Conservation (phyloP, 441 rosid genomes). For the Metrosideros polymorpha region DNA sequence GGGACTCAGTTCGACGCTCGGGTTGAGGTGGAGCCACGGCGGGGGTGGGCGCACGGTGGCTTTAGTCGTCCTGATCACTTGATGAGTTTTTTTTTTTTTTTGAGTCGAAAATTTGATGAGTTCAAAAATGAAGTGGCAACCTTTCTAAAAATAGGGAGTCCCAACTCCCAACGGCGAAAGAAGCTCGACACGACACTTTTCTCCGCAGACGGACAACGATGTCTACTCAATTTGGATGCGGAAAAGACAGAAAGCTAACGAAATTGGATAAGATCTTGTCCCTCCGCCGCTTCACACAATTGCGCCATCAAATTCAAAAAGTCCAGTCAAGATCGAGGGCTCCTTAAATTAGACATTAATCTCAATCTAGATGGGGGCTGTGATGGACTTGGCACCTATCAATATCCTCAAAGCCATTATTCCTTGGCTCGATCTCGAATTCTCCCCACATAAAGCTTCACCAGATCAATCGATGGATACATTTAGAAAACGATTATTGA, state of each 20-base stretch:
- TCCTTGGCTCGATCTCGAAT: background rate
- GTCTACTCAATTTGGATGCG: background rate
- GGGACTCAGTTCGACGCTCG: background rate
- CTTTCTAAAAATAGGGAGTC: background rate
- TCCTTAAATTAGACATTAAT: background rate
- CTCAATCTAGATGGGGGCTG: background rate
- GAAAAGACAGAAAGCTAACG: background rate
- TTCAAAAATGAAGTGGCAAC: fast-evolving
- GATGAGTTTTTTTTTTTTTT: too few species aligned
- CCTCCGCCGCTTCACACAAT: background rate
- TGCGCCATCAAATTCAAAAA: background rate
- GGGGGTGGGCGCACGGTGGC: background rate
- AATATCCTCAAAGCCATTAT: background rate
- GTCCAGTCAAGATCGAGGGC: background rate
- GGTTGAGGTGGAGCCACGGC: background rate
- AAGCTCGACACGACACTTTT: background rate
- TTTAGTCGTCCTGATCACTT: background rate
- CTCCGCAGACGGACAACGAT: background rate
- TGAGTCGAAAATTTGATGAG: too few species aligned
- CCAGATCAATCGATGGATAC: background rate
- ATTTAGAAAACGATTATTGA: background rate
- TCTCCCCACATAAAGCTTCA: background rate
- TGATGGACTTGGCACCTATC: background rate
- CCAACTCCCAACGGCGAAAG: background rate
- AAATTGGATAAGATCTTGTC: background rate